Conservation (phyloP, 176 grass and related monocot species). For the Dactylis glomerata region DNA sequence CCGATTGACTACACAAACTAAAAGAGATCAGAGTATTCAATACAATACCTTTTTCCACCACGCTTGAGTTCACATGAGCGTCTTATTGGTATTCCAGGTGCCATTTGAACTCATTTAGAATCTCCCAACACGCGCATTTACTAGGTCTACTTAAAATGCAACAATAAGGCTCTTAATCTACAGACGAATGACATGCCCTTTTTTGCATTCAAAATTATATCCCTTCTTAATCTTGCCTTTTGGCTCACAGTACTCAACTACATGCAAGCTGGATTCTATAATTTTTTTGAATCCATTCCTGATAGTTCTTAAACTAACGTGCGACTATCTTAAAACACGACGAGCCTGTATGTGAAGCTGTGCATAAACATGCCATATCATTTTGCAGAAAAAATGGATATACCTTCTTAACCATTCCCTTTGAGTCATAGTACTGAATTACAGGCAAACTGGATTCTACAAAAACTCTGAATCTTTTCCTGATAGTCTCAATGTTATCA, state of each 20-base stretch:
- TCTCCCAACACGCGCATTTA: background rate
- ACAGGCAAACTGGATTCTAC: conserved; percentile 59
- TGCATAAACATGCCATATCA: background rate
- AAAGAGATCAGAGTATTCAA: background rate
- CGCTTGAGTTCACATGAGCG: background rate
- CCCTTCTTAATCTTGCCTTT: conserved; percentile 51
- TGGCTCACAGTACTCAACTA: conserved; percentile 40
- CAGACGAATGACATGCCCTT: background rate
- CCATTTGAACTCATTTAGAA: background rate
- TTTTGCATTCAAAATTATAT: background rate
- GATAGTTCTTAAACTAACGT: conserved; percentile 17
- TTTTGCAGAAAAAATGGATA: background rate
- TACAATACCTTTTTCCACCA: background rate
- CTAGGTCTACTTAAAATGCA: background rate
- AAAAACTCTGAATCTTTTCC: conserved; percentile 61
- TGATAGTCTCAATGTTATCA: conserved; percentile 75
- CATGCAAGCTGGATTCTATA: conserved; percentile 40
- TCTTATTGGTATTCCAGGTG: background rate
- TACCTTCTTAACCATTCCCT: conserved; percentile 64
- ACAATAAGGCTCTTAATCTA: background rate
- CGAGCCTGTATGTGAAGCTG: background rate
- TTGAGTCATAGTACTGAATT: conserved; percentile 46
- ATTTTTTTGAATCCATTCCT: conserved; percentile 47
- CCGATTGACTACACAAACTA: background rate
- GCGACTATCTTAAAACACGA: background rate